Evolutionary conservation across 805 yeast genomes (phyloP), one percentile per base, ranked within the genome.

Genomic region (Candida gorgasii): DNA sequence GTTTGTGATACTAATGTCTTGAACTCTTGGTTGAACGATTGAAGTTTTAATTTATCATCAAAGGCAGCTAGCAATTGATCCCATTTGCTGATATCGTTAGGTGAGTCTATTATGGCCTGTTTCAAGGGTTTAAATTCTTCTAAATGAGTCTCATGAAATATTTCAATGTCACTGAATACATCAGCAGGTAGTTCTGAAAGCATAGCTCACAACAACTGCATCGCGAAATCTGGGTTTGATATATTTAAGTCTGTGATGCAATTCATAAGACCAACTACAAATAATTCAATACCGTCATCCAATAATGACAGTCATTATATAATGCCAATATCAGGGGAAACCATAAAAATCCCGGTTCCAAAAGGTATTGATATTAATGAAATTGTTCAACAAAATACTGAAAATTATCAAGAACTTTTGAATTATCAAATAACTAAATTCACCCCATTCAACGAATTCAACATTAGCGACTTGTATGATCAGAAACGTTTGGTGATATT

Each of bases 31-130:
- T 48, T 39, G n/a, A 49, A 32, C 12, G 50, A 36, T 8, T 42
- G 15, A 3, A 15, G 8, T 18, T 49, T 37, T 5, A 55, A 39
- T 24, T 55, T 46, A 6, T 45, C 53, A 12, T 65, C 64, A 4
- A 63, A 47, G n/a, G 46, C 44, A 3, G 50, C 46, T 12, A 77
- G 62, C 11, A 77, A 47, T 1, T 45, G 44, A 36, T 74, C 73
- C 73, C 81, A 67, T 13, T 66, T 56, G 9, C 44, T 39, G 11
- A 73, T 57, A 46, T 73, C 62, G 39, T 63, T 57, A 1, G 64
- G 63, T 12, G 52, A 49, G 29, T 52, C 17, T 4, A 45, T 42
- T 1, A 52, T 34, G 3, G 38, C 39, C 11, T 33, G 24, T 18
- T 43, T 36, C 4, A 41, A 27, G 3, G 24, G 23, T 11, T 19